Evolutionary conservation across 2,329 filamentous ascomycete species (phyloP), one percentile per base, ranked within the genome.

Genomic region (Stemphylium beticola): DNA sequence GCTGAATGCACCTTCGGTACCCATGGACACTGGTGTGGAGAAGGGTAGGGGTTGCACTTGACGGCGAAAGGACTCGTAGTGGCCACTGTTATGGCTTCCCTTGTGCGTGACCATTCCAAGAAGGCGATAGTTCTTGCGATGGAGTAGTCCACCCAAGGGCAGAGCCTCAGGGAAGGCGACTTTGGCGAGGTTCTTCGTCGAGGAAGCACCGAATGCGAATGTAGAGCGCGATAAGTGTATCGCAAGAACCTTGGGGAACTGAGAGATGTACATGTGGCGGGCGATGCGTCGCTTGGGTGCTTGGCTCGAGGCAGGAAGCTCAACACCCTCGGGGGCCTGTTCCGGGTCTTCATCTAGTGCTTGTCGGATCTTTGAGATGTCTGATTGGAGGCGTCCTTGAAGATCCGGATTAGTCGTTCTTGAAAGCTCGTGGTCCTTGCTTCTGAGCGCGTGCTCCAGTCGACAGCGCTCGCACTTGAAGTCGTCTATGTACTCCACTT

Each of bases 391-490:
- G 12, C 74, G 77, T 33, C 75, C 72, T 64, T 78, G 83, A 60
- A 83, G 43, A 11, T 67, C 56, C 3, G 48, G 38, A 18, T 66
- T 49, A 17, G 57, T 60, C 1, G 67, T 57, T 18, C 78, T 83
- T 31, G 79, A 75, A 31, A 88, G 72, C 59, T 92, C 86, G 6
- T 81, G 78, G 58, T 85, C 79, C 60, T 91, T 84, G 45, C 83
- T 76, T 26, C 86, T 80, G 48, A 91, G 78, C 4, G 92, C 92
- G 73, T 96, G 90, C 38, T 91, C 77, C n/a, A 99, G 81, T 18
- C 92, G 87, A 71, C 95, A 99, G 76, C 87, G 90, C 67, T 97
- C 95, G 78, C 95, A 99, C 65, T 91, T 93, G 81, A 96, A 99
- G 73, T 96, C 95, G 60, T 98, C 93, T 62, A 99, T 97, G 72